phyloP scores from a whole-genome alignment of 2,329 filamentous ascomycete genomes.

The Xylariaceae sp. region DNA sequence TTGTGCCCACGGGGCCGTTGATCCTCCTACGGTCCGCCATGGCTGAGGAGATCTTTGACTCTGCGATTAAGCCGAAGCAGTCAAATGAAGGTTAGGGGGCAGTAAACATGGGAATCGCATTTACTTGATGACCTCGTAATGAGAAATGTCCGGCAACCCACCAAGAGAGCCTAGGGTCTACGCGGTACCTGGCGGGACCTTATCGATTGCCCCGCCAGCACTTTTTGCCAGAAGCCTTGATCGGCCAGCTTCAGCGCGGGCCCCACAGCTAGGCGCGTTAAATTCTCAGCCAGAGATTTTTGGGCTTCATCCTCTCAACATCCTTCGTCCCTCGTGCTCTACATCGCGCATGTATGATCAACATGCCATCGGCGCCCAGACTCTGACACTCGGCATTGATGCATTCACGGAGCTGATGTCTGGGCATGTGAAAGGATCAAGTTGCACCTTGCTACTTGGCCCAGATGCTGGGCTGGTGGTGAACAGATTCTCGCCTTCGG shows the following conservation, averaged over 20 bases:
- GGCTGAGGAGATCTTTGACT: no score
- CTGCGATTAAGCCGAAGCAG: no score
- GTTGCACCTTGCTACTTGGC: background rate
- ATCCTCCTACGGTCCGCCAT: slow-evolving; percentile 87
- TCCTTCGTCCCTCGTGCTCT: background rate
- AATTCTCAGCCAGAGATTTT: slow-evolving; percentile 15
- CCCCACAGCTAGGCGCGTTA: slow-evolving; percentile 8
- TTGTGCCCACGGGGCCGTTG: slow-evolving; percentile 80
- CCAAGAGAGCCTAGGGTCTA: no score
- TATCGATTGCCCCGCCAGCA: slow-evolving; percentile 15
- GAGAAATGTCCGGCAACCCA: no score
- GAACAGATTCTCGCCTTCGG: background rate
- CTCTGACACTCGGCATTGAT: background rate
- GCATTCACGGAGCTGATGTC: background rate
- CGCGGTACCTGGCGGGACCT: slow-evolving; percentile 8
- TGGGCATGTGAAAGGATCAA: background rate
- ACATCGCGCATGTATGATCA: background rate
- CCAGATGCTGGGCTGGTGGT: slow-evolving; percentile 5
- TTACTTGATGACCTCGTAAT: no score
- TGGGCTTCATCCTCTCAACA: slow-evolving; percentile 4
- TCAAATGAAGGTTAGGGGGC: no score
- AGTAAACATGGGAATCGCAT: slow-evolving; percentile 11
- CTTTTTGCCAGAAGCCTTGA: background rate
- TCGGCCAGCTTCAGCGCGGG: slow-evolving; percentile 5
- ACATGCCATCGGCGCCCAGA: background rate